Percentiles rank a stretch among this genome's conserved stretches.
phyloP scores from a whole-genome alignment of 176 grass and related monocot genomes.

The Oryza glumipatula region DNA sequence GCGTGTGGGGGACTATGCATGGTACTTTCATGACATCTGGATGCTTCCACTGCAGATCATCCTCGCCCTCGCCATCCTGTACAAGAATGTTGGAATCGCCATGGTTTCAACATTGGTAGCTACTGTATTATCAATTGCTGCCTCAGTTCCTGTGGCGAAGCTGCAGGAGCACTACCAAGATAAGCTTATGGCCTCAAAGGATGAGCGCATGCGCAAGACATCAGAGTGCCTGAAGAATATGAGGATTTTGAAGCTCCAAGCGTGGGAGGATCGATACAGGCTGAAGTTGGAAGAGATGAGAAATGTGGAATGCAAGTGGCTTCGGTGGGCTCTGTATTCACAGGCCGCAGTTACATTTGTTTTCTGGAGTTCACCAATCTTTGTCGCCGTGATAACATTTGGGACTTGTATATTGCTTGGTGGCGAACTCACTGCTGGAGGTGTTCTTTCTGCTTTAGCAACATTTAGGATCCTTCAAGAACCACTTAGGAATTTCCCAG shows the following conservation, averaged over 20 bases:
- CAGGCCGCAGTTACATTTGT: conserved; percentile 95
- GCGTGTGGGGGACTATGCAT: conserved; percentile 92
- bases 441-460: conserved; percentile 92
- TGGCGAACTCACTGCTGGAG: conserved; percentile 83
- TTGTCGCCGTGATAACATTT: conserved; percentile 86
- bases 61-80: conserved; percentile 90
- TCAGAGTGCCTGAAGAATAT: conserved; percentile 90
- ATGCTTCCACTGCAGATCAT: conserved; percentile 97
- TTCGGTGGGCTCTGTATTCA: conserved; percentile 77
- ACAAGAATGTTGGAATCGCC: conserved; percentile 83
- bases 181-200: conserved; percentile 92
- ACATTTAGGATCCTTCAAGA: conserved; percentile 99
- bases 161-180: conserved; percentile 97
- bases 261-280: conserved; percentile 89
- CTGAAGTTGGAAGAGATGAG: conserved; percentile 89
- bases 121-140: conserved; percentile 74
- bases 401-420: conserved; percentile 92
- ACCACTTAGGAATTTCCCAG: conserved; percentile 92
- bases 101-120: conserved; percentile 71
- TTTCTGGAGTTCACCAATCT: conserved; percentile 99
- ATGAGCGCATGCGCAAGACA: conserved; percentile 98
- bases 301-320: conserved; percentile 86
- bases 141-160: conserved; percentile 86
- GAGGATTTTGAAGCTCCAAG: conserved; percentile 92
- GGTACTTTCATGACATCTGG: conserved; percentile 99